phyloP scores from a whole-genome alignment of 2,329 filamentous ascomycete species.

The Paradendryphiella salina region DNA sequence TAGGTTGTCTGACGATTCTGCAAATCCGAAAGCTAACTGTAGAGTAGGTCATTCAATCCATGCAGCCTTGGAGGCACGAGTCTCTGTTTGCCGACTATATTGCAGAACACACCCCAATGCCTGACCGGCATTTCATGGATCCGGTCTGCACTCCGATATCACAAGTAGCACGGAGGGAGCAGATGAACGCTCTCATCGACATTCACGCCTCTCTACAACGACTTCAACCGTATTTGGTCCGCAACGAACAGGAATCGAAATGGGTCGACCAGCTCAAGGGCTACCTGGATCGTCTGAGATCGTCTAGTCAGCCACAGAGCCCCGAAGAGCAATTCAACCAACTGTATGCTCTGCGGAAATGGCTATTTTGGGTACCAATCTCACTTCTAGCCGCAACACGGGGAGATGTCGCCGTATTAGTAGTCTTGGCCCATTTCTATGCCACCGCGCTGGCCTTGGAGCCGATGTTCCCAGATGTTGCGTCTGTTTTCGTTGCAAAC shows the following conservation, averaged over 20 bases:
- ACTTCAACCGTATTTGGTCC: constrained; percentile 50
- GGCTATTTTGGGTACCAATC: constrained; percentile 95
- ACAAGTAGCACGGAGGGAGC: constrained; percentile 60
- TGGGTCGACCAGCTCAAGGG: constrained; percentile 55
- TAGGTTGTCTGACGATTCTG: constrained; percentile 53
- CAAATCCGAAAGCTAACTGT: constrained; percentile 15
- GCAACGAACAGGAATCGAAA: constrained; percentile 52
- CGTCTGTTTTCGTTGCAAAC: constrained; percentile 72
- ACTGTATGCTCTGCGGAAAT: constrained; percentile 82
- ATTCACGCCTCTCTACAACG: constrained; percentile 50
- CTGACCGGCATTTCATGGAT: constrained; percentile 54
- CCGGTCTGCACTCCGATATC: constrained; percentile 68
- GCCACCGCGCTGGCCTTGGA: constrained; percentile 85
- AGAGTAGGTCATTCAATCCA: constrained; percentile 77
- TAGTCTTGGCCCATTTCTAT: constrained; percentile 90
- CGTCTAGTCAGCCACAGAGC: constrained; percentile 48
- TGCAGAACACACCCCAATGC: constrained; percentile 64
- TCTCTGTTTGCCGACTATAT: constrained; percentile 85
- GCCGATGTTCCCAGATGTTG: constrained; percentile 88
- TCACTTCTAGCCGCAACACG: constrained; percentile 77
- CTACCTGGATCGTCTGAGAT: constrained; percentile 52
- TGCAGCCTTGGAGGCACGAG: constrained; percentile 89
- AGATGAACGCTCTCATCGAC: constrained; percentile 51
- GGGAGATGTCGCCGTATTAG: constrained; percentile 73
- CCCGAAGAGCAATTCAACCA: constrained; percentile 87